These are phyloP conservation scores for Fusarium tupiense DNA, from an alignment of 2,329 filamentous ascomycete species.

Conservation along the genomic window DNA sequence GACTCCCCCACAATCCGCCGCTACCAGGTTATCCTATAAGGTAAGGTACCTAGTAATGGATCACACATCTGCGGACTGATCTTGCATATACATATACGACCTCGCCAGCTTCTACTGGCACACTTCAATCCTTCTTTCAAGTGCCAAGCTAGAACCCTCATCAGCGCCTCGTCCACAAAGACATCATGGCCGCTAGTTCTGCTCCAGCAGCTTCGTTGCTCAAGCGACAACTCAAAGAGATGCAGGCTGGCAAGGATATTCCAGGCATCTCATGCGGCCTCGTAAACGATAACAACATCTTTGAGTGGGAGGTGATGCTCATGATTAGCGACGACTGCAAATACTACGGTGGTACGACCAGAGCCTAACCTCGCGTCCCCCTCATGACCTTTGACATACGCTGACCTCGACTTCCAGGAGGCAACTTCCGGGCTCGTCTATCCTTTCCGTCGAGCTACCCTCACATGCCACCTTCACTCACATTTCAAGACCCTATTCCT, in stretches of 20 bases:
- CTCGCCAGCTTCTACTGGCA: not conserved
- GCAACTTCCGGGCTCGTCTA: constrained; percentile 88
- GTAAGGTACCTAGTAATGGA: constrained; percentile 1
- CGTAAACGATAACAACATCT: constrained; percentile 85
- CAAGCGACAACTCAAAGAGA: constrained; percentile 88
- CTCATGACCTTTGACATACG: constrained; percentile 1
- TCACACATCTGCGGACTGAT: constrained; percentile 5
- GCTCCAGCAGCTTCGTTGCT: constrained; percentile 78
- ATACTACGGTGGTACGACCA: constrained; percentile 82
- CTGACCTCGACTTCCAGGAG: constrained; percentile 65
- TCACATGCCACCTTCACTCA: constrained; percentile 86
- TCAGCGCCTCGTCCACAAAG: not conserved
- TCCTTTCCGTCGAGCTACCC: constrained; percentile 89
- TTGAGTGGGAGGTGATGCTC: constrained; percentile 98
- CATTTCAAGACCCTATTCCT: constrained; percentile 82
- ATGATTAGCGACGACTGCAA: constrained; percentile 97
- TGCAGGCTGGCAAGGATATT: constrained; percentile 90
- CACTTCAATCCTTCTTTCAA: not conserved
- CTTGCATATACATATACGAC: constrained; percentile 7
- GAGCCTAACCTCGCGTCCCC: not conserved
- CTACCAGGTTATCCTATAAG: constrained; percentile 10
- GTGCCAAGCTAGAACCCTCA: not conserved
- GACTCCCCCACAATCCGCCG: constrained; percentile 30
- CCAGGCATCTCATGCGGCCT: constrained; percentile 94
- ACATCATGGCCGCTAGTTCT: constrained; percentile 38